Conservation (phyloP, 495 filamentous ascomycete genomes). For the Xylaria telfairii region DNA sequence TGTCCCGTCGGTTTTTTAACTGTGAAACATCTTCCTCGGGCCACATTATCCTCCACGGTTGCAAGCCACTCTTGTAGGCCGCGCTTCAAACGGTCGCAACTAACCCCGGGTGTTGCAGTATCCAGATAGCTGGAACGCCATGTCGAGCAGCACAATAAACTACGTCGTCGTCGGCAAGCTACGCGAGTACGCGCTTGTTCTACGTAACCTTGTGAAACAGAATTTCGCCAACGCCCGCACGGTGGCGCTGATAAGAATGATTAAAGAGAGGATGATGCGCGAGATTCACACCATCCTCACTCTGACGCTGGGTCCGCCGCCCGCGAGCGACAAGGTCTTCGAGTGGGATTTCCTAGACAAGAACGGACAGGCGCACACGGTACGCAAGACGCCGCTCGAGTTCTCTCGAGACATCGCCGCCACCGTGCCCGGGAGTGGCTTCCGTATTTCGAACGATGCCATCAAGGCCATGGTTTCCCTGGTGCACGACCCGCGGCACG, state of each 20-base stretch:
- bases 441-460: slow-evolving; percentile 60
- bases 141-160: slow-evolving; percentile 71
- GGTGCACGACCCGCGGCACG: slow-evolving; percentile 82
- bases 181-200: slow-evolving; percentile 75
- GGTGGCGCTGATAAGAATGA: slow-evolving; percentile 44
- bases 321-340: slow-evolving; percentile 68
- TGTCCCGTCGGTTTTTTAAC: background rate
- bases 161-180: slow-evolving; percentile 81
- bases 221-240: slow-evolving; percentile 24
- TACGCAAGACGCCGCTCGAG: slow-evolving; percentile 66
- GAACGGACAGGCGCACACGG: slow-evolving; percentile 61
- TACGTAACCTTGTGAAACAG: slow-evolving; percentile 59
- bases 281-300: slow-evolving; percentile 81
- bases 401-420: slow-evolving; percentile 68
- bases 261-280: slow-evolving; percentile 74
- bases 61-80: background rate
- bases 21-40: background rate
- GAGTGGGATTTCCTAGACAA: slow-evolving; percentile 80
- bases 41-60: background rate
- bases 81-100: background rate
- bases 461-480: slow-evolving; percentile 72
- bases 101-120: slow-evolving; percentile 46
- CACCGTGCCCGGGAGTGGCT: slow-evolving; percentile 34
- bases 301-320: slow-evolving; percentile 78
- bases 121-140: slow-evolving; percentile 79